These are phyloP conservation scores for Chlorella variabilis DNA, from an alignment of 163 green algal species.

Conservation along the genomic window DNA sequence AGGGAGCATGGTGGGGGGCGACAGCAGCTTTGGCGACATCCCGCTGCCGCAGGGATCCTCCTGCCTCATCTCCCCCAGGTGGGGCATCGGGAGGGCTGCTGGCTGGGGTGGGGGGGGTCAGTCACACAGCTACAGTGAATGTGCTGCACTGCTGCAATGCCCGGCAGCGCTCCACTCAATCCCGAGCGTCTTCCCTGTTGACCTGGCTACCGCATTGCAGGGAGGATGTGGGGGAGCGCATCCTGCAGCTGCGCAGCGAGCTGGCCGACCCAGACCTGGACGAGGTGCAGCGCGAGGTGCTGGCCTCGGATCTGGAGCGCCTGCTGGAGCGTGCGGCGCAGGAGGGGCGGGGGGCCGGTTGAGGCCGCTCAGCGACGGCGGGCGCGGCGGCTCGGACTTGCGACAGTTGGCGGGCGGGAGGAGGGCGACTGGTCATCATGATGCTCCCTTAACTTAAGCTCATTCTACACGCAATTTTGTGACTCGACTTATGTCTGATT, in stretches of 20 bases:
- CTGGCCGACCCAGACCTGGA: background rate
- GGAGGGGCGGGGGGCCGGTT: background rate
- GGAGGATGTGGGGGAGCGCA: background rate
- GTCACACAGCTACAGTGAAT: too few species aligned
- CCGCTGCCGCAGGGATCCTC: background rate
- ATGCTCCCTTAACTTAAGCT: too few species aligned
- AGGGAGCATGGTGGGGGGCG: background rate
- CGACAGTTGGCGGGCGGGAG: too few species aligned
- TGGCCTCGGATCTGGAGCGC: background rate
- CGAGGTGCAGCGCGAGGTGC: slow-evolving; percentile 21
- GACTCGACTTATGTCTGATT: too few species aligned
- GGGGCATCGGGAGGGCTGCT: too few species aligned
- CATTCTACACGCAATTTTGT: too few species aligned
- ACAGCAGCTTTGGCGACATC: slow-evolving; percentile 28
- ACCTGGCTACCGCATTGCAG: too few species aligned
- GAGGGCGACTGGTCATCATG: too few species aligned
- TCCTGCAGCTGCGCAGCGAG: background rate
- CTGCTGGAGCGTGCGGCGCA: background rate
- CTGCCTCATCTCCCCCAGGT: background rate
- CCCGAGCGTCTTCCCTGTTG: background rate
- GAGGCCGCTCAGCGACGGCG: too few species aligned
- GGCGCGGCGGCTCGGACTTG: too few species aligned
- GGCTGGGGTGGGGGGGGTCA: background rate
- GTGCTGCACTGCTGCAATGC: too few species aligned
- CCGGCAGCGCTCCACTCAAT: too few species aligned